Conservation (phyloP, 1,284 basidiomycete genomes). For the Sutorius eximius region DNA sequence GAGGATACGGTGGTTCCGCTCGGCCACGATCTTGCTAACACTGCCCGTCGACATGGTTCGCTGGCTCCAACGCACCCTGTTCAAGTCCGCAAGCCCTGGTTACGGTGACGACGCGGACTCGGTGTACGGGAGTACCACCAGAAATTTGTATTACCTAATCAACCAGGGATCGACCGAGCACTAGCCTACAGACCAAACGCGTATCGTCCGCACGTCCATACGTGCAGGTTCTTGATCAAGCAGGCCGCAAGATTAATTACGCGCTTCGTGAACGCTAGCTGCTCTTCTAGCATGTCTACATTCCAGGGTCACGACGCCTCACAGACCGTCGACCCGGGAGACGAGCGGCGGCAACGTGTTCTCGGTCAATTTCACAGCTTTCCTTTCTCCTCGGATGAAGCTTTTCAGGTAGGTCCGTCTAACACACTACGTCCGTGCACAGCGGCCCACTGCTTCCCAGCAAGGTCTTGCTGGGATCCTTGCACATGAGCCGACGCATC, state of each 20-base stretch:
- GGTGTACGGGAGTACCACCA: not conserved
- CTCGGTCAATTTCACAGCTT: slow-evolving; percentile 44
- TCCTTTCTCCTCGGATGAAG: slow-evolving; percentile 55
- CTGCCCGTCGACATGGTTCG: slow-evolving; percentile 37
- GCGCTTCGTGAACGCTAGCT: slow-evolving; percentile 6
- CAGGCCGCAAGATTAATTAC: slow-evolving; percentile 14
- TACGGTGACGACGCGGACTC: slow-evolving; percentile 1
- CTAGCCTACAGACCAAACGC: not conserved
- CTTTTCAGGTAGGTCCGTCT: slow-evolving; percentile 50
- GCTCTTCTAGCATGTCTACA: slow-evolving; percentile 15
- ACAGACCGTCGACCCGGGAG: slow-evolving; percentile 7
- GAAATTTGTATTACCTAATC: slow-evolving; percentile 21
- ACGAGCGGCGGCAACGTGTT: slow-evolving; percentile 18
- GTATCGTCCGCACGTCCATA: not conserved
- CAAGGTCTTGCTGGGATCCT: slow-evolving; percentile 63
- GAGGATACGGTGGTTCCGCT: slow-evolving; percentile 68
- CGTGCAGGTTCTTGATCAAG: slow-evolving; percentile 10
- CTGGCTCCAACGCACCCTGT: not conserved
- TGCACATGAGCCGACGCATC: slow-evolving; percentile 38
- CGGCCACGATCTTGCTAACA: slow-evolving; percentile 57
- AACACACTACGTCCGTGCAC: not conserved
- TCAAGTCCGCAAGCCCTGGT: not conserved
- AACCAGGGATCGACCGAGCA: slow-evolving; percentile 16
- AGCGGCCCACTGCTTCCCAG: slow-evolving; percentile 35
- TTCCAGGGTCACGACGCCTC: slow-evolving; percentile 17